Evolutionary conservation across 2,329 filamentous ascomycete genomes (phyloP), one percentile per base, ranked within the genome.

Genomic region (Botrytis medusae): DNA sequence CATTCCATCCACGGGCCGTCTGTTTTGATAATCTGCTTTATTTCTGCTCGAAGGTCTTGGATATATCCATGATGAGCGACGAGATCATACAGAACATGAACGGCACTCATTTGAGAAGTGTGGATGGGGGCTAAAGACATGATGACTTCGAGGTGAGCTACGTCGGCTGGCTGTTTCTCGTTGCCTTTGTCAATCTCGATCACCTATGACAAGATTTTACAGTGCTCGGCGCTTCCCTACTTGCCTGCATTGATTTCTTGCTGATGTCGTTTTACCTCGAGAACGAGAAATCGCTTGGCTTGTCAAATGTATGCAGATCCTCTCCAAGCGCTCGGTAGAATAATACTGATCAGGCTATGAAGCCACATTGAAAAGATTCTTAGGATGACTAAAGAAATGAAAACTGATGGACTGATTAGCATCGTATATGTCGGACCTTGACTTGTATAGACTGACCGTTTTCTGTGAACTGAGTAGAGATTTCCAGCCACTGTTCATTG

Each of bases 101-200:
- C 78, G 25, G 76, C 75, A 60, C 74, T 79, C 48, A 80, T 74
- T 18, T 76, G 75, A n/a, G 78, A 75, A 2, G 78, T 80, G 46
- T 76, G 73, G 37, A 74, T 72, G 37, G 71, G 63, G 22, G 74
- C 71, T 9, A 75, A 70, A 44, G 69, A 72, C 6, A 64, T 18
- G 34, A 72, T 37, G 10, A 65, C 18, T 34, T 57, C 69, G 18
- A 64, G 34, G 46, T 71, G 72, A 59, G 62, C 67, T 20, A 74
- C 5, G 40, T 10, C 32, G 14, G 37, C 20, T 46, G 32, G n/a
- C 32, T 60, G n/a, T 29, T 34, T 72, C 46, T 18, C 32, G 14
- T 14, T 25, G 51, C 2, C 48, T 51, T 40, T 40, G 12, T 12
- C 65, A n/a, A 14, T 32, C n/a, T 54, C 65, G 22, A 69, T 40